Evolutionary conservation across 2,329 filamentous ascomycete species (phyloP).

Genomic region (Albophoma yamanashiensis): DNA sequence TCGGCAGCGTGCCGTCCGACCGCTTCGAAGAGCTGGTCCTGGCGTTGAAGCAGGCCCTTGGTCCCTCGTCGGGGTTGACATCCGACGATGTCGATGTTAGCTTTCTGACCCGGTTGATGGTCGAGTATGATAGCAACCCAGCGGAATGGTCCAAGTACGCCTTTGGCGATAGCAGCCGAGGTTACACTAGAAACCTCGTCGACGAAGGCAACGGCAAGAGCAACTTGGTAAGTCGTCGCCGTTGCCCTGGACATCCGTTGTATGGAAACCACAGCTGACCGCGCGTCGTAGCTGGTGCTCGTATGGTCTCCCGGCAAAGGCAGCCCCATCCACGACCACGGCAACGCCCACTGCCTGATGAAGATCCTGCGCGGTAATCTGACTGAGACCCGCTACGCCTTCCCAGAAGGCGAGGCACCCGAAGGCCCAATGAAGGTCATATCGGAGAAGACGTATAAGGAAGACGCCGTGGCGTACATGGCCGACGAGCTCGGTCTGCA

Average conservation of each 20-base stretch:
- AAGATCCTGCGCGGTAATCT: slow-evolving; percentile 71
- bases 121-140: slow-evolving; percentile 57
- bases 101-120: slow-evolving; percentile 63
- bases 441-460: slow-evolving; percentile 54
- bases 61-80: slow-evolving; percentile 70
- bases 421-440: slow-evolving; percentile 51
- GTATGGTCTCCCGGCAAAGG: slow-evolving; percentile 82
- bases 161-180: slow-evolving; percentile 55
- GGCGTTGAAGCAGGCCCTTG: slow-evolving; percentile 63
- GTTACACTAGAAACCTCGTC: slow-evolving; percentile 82
- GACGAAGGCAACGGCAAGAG: slow-evolving; percentile 78
- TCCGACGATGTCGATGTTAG: slow-evolving; percentile 72
- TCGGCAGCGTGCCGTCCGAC: slow-evolving; percentile 20
- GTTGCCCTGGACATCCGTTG: too few relatives aligned
- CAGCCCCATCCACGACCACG: slow-evolving; percentile 81
- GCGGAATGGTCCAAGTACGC: slow-evolving; percentile 67
- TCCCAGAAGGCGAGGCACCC: slow-evolving; percentile 42
- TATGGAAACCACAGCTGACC: background rate
- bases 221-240: slow-evolving; percentile 48
- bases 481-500: slow-evolving; percentile 83
- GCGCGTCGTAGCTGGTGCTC: slow-evolving; percentile 55
- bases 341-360: slow-evolving; percentile 87
- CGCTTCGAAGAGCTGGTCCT: slow-evolving; percentile 61
- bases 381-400: slow-evolving; percentile 72
- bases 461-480: slow-evolving; percentile 81